These are phyloP conservation scores for Elsinoe ampelina DNA, from an alignment of 2,329 filamentous ascomycete genomes.

Conservation along the genomic window DNA sequence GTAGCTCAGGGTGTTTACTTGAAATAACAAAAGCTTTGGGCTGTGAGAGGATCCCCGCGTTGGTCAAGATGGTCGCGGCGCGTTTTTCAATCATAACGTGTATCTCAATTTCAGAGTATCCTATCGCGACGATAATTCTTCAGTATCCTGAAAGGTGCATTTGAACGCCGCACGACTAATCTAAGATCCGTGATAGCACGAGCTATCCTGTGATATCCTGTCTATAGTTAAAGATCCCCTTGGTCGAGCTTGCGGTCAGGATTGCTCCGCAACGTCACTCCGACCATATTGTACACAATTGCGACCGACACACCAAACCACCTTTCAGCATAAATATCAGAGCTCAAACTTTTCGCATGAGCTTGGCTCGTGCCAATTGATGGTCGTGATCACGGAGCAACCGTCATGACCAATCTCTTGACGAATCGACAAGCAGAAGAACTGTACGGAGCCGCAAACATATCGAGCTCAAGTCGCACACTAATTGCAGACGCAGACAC, in stretches of 20 bases:
- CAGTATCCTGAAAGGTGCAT: too few species aligned
- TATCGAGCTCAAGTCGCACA: slow-evolving; percentile 16
- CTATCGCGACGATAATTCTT: background rate
- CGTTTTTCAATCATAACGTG: slow-evolving; percentile 4
- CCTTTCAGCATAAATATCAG: background rate
- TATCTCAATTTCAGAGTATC: background rate
- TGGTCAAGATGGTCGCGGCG: slow-evolving; percentile 4
- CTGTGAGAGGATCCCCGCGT: background rate
- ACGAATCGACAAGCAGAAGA: slow-evolving; percentile 77
- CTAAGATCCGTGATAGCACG: background rate
- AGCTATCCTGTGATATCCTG: background rate
- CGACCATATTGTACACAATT: background rate
- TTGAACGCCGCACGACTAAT: too few species aligned
- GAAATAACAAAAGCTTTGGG: slow-evolving; percentile 3
- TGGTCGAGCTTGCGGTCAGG: background rate
- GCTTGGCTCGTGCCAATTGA: background rate
- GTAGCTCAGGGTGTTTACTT: background rate
- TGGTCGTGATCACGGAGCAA: background rate
- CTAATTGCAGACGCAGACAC: slow-evolving; percentile 52
- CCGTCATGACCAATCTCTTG: slow-evolving; percentile 61
- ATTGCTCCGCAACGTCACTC: slow-evolving; percentile 11
- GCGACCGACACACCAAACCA: background rate
- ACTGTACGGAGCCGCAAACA: slow-evolving; percentile 52
- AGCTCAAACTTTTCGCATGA: background rate
- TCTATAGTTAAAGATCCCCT: background rate